A percentile compares a stretch with the other conserved stretches of the same genome.
Evolutionary conservation across 805 yeast species (phyloP).

Genomic region (Candida coquimbonensis): DNA sequence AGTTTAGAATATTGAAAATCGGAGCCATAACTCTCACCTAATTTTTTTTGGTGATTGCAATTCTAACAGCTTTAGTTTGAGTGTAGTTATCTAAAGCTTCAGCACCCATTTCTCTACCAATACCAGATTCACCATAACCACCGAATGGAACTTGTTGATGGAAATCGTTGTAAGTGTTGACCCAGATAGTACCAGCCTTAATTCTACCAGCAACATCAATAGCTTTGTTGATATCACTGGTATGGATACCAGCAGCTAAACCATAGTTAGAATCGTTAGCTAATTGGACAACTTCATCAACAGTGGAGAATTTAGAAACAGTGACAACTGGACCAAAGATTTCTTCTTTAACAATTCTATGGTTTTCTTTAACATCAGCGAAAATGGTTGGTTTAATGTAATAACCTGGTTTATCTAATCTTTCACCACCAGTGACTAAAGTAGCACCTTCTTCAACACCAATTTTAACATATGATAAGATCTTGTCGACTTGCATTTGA

Average conservation of each 20-base stretch:
- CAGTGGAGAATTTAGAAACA: slow-evolving; percentile 70
- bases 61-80: slow-evolving; percentile 77
- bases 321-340: slow-evolving; percentile 91
- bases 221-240: slow-evolving; percentile 68
- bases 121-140: slow-evolving; percentile 85
- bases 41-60: slow-evolving; percentile 20
- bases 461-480: slow-evolving; percentile 64
- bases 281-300: slow-evolving; percentile 68
- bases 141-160: slow-evolving; percentile 88
- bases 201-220: slow-evolving; percentile 66
- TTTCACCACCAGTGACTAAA: slow-evolving; percentile 63
- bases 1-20: background rate
- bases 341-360: slow-evolving; percentile 70
- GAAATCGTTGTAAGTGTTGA: slow-evolving; percentile 85
- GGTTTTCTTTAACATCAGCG: slow-evolving; percentile 59
- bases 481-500: slow-evolving; percentile 67
- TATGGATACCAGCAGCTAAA: slow-evolving; percentile 86
- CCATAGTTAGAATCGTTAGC: slow-evolving; percentile 86
- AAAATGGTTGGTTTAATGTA: slow-evolving; percentile 69
- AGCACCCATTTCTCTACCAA: slow-evolving; percentile 89
- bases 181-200: slow-evolving; percentile 87
- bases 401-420: slow-evolving; percentile 55
- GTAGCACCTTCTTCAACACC: slow-evolving; percentile 85
- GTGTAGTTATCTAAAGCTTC: slow-evolving; percentile 83
- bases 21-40: no score